Conservation (phyloP, 495 filamentous ascomycete species). For the Podospora pseudoanserina region DNA sequence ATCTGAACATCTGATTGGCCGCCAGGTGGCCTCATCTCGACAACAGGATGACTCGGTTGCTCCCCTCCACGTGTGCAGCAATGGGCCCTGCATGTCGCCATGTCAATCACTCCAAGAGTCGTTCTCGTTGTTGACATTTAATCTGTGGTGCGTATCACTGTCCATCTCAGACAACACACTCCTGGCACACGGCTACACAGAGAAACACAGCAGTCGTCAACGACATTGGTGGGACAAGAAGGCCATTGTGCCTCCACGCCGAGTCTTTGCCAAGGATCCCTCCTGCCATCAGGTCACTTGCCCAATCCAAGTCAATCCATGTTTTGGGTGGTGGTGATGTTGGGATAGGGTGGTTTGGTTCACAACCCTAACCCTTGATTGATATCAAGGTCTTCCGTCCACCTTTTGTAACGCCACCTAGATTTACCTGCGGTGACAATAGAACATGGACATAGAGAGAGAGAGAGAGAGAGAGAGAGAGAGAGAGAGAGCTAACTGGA, state of each 20-base stretch:
- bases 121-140: not conserved
- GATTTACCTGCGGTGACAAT: no score
- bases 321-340: not conserved
- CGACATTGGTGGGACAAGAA: not conserved
- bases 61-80: conserved; percentile 2
- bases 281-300: not conserved
- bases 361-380: not conserved
- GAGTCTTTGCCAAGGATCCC: not conserved
- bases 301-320: not conserved
- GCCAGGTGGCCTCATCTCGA: not conserved
- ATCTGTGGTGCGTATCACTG: not conserved
- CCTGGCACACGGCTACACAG: not conserved
- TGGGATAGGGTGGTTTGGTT: not conserved
- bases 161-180: not conserved
- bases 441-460: no score
- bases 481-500: no score
- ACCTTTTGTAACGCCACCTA: not conserved
- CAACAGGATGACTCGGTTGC: not conserved
- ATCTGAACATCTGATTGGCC: not conserved
- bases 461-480: no score
- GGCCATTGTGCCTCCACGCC: not conserved
- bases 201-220: not conserved
- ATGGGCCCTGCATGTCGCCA: not conserved
- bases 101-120: not conserved
- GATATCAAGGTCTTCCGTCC: not conserved